These are phyloP conservation scores for Aspergillus amoenus DNA, from an alignment of 2,329 filamentous ascomycete genomes.

Conservation along the genomic window DNA sequence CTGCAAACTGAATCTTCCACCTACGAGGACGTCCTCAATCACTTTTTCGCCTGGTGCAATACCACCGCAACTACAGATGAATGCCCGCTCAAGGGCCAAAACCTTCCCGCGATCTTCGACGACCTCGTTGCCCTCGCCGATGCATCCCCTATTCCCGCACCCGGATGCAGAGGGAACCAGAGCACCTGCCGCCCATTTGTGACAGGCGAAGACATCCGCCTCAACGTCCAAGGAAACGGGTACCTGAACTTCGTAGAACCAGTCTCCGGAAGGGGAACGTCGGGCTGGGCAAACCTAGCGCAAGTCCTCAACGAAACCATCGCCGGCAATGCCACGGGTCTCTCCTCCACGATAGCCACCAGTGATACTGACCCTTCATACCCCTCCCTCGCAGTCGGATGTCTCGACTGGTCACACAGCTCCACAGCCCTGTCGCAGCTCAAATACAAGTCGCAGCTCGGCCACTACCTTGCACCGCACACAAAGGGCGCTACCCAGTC, in stretches of 20 bases:
- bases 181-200: conserved; percentile 37
- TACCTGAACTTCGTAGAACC: conserved; percentile 22
- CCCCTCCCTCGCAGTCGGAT: conserved; percentile 15
- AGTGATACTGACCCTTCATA: conserved; percentile 27
- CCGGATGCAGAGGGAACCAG: background rate
- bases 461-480: conserved; percentile 34
- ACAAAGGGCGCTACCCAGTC: conserved; percentile 35
- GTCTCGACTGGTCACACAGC: conserved; percentile 4
- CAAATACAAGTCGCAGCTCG: conserved; percentile 28
- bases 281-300: conserved; percentile 22
- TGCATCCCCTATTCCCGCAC: background rate
- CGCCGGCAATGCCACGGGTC: conserved; percentile 36
- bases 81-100: conserved; percentile 3
- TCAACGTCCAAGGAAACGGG: conserved; percentile 29
- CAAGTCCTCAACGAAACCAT: conserved; percentile 29
- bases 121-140: conserved; percentile 1
- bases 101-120: conserved; percentile 4
- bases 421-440: conserved; percentile 20
- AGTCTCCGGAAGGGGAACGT: background rate
- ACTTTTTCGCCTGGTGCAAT: conserved; percentile 18
- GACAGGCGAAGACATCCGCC: conserved; percentile 35
- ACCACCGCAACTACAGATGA: background rate
- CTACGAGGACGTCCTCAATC: conserved; percentile 37
- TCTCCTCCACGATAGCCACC: conserved; percentile 30
- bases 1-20: conserved; percentile 36